Conservation (phyloP, 2,329 filamentous ascomycete genomes). For the Ceratocystis huliohia region DNA sequence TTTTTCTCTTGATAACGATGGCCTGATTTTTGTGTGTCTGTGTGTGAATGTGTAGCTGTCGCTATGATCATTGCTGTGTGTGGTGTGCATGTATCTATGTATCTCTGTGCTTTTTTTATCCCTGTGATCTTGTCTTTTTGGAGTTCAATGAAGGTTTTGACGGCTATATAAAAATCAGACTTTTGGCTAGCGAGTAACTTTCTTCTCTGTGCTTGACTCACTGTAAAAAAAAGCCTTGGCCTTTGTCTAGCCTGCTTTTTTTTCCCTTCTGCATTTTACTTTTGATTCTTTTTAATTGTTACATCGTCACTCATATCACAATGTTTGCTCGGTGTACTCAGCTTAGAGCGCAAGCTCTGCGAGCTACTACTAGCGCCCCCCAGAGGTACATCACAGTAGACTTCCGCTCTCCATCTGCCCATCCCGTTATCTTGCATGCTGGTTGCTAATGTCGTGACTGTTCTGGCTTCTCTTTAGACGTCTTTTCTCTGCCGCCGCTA, state of each 20-base stretch:
- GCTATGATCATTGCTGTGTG: neutral
- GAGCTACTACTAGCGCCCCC: slow-evolving; percentile 18
- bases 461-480: slow-evolving; percentile 30
- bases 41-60: no score
- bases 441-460: slow-evolving; percentile 18
- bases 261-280: neutral
- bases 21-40: neutral
- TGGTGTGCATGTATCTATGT: slow-evolving; percentile 18
- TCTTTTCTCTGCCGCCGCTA: slow-evolving; percentile 38
- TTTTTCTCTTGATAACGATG: neutral
- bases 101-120: slow-evolving; percentile 25
- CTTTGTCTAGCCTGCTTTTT: neutral
- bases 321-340: slow-evolving; percentile 23
- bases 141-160: slow-evolving; percentile 9
- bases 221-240: neutral
- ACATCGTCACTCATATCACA: slow-evolving; percentile 17
- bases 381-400: slow-evolving; percentile 15
- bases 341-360: slow-evolving; percentile 24
- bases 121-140: slow-evolving; percentile 25
- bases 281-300: slow-evolving; percentile 8
- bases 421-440: neutral
- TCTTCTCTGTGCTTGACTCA: neutral
- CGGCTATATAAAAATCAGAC: slow-evolving; percentile 4
- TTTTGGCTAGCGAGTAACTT: neutral
- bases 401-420: neutral